Evolutionary conservation across 306 rosid genomes (phyloP).

Genomic region (Vigna angularis): DNA sequence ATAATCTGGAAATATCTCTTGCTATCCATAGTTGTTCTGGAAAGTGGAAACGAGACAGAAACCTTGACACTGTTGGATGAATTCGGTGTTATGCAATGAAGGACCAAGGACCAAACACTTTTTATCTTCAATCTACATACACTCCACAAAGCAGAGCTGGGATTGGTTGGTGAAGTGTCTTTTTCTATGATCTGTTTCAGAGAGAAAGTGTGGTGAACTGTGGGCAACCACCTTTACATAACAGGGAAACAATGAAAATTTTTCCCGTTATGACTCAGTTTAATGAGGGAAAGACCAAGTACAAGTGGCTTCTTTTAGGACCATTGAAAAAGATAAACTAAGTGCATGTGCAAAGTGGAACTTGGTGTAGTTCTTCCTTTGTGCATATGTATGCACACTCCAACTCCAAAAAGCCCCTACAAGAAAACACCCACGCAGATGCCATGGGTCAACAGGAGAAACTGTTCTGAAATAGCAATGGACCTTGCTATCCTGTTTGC

Average conservation of each 20-base stretch:
- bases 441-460: constrained; percentile 43
- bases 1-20: constrained; percentile 36
- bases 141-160: constrained; percentile 46
- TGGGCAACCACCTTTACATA: constrained; percentile 21
- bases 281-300: constrained; percentile 26
- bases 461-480: constrained; percentile 49
- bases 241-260: constrained; percentile 39
- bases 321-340: constrained; percentile 41
- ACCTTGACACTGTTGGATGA: constrained; percentile 36
- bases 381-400: neutral
- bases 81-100: constrained; percentile 32
- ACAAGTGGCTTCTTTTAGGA: constrained; percentile 35
- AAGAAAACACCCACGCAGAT: constrained; percentile 61
- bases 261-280: constrained; percentile 23
- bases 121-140: constrained; percentile 36
- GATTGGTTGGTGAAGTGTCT: constrained; percentile 46
- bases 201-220: constrained; percentile 9
- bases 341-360: constrained; percentile 34
- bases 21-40: neutral
- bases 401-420: constrained; percentile 51
- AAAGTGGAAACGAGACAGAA: constrained; percentile 32
- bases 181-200: constrained; percentile 18
- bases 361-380: constrained; percentile 27
- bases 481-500: constrained; percentile 34
- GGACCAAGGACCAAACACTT: constrained; percentile 29